Evolutionary conservation across 257 asterid species (phyloP), one percentile per base, ranked within the genome.

Genomic region (Scutellaria barbata): DNA sequence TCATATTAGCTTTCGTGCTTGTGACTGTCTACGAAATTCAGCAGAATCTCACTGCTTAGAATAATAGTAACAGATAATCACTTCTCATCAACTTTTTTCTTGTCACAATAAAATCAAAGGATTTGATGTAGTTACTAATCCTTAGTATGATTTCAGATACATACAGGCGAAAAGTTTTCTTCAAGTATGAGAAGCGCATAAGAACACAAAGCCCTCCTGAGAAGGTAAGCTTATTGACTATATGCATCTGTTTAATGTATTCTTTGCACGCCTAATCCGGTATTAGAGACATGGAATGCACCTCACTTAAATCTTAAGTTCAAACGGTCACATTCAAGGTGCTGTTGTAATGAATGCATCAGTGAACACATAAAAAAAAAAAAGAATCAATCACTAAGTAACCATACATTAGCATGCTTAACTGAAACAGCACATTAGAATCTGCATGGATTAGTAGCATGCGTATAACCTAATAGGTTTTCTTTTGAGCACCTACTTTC

Each of bases 151-250:
- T 81, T 81, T 73, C 92, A 93, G 97, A 93, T 74, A 20, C 92
- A 6, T 89, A 83, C 71, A 78, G 98, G 84, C 87, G 81, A 80
- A 93, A 83, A 63, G 96, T 93, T 43, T 93, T 93, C 92, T 93
- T 93, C 84, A 93, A 93, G 83, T 93, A 93, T 76, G 98, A 93
- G 87, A 90, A 93, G 76, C 90, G 98, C 30, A 75, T 93, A 72
- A 73, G 98, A 76, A 76, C 86, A 57, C 87, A 82, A 65, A 93
- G 98, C 22, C 90, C 95, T 70, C 97, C 98, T 7, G 98, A 90
- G 72, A 93, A 93, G 96, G 98, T 93, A 75, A 60, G 4, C 11
- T 59, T 66, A 17, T 50, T 25, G 6, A 45, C 42, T 58, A 35
- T 41, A 14, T 40, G 51, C 63, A 33, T 10, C 48, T 1, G 7